These are phyloP conservation scores for Neurospora pannonica DNA, from an alignment of 495 filamentous ascomycete species.

Conservation along the genomic window DNA sequence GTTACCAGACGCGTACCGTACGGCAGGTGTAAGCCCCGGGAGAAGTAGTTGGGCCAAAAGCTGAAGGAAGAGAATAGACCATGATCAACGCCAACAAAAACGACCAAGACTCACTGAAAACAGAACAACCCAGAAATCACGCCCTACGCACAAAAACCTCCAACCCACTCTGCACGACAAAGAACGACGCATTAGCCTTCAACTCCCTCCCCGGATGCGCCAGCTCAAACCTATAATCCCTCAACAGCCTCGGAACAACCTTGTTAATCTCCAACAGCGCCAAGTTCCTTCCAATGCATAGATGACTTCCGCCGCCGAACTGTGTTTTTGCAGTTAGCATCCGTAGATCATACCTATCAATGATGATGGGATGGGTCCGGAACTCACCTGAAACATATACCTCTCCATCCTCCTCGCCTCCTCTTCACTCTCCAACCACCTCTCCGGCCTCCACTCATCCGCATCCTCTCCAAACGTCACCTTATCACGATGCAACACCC, in stretches of 20 bases:
- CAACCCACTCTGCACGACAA: conserved; percentile 43
- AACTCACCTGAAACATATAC: conserved; percentile 40
- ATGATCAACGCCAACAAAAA: neutral
- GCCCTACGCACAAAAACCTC: conserved; percentile 31
- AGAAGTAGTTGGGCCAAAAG: neutral
- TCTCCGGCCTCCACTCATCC: conserved; percentile 50
- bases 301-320: conserved; percentile 44
- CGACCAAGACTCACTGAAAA: neutral
- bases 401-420: conserved; percentile 37
- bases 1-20: neutral
- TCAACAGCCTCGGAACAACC: conserved; percentile 39
- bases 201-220: conserved; percentile 34
- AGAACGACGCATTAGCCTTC: conserved; percentile 43
- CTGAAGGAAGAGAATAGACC: neutral
- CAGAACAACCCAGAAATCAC: neutral
- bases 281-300: conserved; percentile 48
- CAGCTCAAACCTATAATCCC: conserved; percentile 42
- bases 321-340: conserved; percentile 5
- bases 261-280: conserved; percentile 50
- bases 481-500: conserved; percentile 43
- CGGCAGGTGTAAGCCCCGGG: neutral
- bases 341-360: too few species aligned
- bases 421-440: conserved; percentile 51
- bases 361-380: too few species aligned
- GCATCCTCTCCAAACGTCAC: conserved; percentile 55